Conservation (phyloP, 2,329 filamentous ascomycete species). For the Hypoxylon sp. region DNA sequence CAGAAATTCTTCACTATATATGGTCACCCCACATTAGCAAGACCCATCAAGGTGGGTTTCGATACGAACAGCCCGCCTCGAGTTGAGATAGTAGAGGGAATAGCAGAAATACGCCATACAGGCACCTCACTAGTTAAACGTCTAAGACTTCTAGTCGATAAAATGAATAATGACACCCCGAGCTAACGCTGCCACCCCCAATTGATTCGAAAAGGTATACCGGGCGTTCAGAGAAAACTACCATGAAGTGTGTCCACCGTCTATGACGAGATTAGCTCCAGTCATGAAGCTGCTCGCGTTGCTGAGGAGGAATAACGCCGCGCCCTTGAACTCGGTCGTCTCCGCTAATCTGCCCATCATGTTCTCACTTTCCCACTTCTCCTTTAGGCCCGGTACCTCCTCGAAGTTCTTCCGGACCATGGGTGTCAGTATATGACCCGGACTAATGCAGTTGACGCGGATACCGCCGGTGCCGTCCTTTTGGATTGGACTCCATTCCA, state of each 20-base stretch:
- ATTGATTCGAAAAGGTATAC: background rate
- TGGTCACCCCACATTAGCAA: background rate
- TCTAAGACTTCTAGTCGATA: background rate
- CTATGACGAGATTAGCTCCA: slow-evolving; percentile 43
- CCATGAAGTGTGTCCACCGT: slow-evolving; percentile 47
- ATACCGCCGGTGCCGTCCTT: slow-evolving; percentile 67
- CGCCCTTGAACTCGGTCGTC: slow-evolving; percentile 73
- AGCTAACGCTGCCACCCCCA: background rate
- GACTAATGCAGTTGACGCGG: slow-evolving; percentile 78
- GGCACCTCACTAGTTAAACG: background rate
- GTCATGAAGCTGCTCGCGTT: slow-evolving; percentile 74
- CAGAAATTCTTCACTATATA: background rate
- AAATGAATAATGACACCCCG: slow-evolving; percentile 8
- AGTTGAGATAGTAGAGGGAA: background rate
- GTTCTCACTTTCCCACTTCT: slow-evolving; percentile 79
- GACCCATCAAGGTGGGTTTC: background rate
- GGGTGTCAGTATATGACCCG: slow-evolving; percentile 77
- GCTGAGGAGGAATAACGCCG: slow-evolving; percentile 72
- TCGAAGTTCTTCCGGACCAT: slow-evolving; percentile 82
- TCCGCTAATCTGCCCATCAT: slow-evolving; percentile 77
- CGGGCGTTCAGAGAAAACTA: slow-evolving; percentile 2
- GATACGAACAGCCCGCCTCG: background rate
- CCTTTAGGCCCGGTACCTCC: slow-evolving; percentile 72
- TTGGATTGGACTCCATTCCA: slow-evolving; percentile 70
- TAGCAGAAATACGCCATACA: background rate